Conservation (phyloP, 495 filamentous ascomycete genomes). For the Pseudoneurospora amorphoporcata region DNA sequence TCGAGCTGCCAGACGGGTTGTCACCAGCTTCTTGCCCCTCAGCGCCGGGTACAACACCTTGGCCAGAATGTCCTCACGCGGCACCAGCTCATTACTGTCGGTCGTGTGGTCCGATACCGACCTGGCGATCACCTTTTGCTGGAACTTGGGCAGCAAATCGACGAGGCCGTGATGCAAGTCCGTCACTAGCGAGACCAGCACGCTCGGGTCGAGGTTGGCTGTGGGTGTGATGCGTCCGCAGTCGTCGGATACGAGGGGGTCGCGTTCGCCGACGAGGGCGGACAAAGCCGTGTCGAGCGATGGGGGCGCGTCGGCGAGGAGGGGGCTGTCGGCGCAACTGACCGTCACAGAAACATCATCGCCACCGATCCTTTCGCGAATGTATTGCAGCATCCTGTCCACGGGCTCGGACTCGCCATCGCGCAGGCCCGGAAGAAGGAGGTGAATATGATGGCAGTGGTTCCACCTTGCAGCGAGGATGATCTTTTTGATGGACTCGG, state of each 20-base stretch:
- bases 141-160: slow-evolving; percentile 16
- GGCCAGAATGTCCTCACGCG: slow-evolving; percentile 22
- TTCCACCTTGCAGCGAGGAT: slow-evolving; percentile 24
- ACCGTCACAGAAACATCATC: slow-evolving; percentile 13
- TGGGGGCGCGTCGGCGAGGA: slow-evolving; percentile 11
- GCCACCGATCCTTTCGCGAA: slow-evolving; percentile 12
- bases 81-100: slow-evolving; percentile 15
- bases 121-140: slow-evolving; percentile 24
- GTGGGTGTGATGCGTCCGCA: slow-evolving; percentile 20
- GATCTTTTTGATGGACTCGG: slow-evolving; percentile 15
- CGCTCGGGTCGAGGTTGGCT: slow-evolving; percentile 32
- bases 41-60: slow-evolving; percentile 28
- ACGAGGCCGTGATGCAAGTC: slow-evolving; percentile 31
- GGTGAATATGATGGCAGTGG: slow-evolving; percentile 20
- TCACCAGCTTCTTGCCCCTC: slow-evolving; percentile 24
- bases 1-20: slow-evolving; percentile 23
- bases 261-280: slow-evolving; percentile 13
- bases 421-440: slow-evolving; percentile 13
- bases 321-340: slow-evolving; percentile 17
- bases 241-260: slow-evolving; percentile 13
- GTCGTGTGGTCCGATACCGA: slow-evolving; percentile 26
- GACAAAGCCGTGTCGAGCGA: slow-evolving; percentile 9
- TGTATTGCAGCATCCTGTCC: slow-evolving; percentile 15
- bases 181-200: slow-evolving; percentile 27
- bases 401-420: slow-evolving; percentile 18